Percentiles rank a stretch among this genome's conserved stretches.
These are phyloP conservation scores for Corymbia citriodora DNA, from an alignment of 441 rosid genomes.

Conservation along the genomic window DNA sequence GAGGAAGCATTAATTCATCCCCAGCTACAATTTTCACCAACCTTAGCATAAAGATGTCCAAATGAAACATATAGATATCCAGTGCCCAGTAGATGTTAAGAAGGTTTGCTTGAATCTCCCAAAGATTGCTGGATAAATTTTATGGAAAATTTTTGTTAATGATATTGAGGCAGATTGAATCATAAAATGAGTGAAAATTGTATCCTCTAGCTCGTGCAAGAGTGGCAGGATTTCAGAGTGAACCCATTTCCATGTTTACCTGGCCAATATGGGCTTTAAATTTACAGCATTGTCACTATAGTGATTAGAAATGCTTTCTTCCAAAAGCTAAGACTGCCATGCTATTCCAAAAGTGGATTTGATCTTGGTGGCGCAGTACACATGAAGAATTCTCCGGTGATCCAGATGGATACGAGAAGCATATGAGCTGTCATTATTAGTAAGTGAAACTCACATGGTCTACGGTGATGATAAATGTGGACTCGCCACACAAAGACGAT, in stretches of 20 bases:
- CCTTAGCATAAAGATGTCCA: background rate
- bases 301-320: background rate
- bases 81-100: background rate
- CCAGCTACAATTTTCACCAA: background rate
- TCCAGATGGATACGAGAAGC: background rate
- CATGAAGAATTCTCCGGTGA: background rate
- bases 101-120: background rate
- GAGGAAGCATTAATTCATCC: background rate
- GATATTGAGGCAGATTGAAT: background rate
- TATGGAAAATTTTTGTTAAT: background rate
- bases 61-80: background rate
- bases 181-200: background rate
- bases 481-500: background rate
- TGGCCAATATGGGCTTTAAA: background rate
- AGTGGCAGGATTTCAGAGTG: background rate
- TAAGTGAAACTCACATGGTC: background rate
- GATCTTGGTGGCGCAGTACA: background rate
- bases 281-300: background rate
- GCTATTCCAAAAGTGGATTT: background rate
- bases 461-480: background rate
- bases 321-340: background rate
- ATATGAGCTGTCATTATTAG: background rate
- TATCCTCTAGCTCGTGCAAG: background rate
- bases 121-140: background rate
- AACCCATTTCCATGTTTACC: background rate